These are phyloP conservation scores for Eucommia ulmoides DNA, from an alignment of 257 asterid species.

Conservation along the genomic window DNA sequence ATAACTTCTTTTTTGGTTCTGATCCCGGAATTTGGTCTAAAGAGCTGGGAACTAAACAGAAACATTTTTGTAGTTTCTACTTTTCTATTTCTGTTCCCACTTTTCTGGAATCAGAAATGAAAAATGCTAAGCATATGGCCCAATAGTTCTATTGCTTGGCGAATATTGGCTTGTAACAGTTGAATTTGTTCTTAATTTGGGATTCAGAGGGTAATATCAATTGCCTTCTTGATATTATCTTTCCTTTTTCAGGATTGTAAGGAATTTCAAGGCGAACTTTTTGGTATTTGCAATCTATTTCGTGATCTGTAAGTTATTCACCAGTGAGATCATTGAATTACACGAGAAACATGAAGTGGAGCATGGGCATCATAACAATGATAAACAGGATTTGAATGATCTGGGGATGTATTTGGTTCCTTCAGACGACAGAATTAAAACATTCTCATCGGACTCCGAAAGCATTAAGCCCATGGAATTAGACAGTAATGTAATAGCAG, in stretches of 20 bases:
- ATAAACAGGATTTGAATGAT: slow-evolving; percentile 21
- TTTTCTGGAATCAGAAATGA: too few species aligned
- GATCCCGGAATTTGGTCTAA: too few species aligned
- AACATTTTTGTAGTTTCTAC: background rate
- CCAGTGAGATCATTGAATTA: slow-evolving; percentile 67
- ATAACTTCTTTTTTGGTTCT: too few species aligned
- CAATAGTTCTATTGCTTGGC: too few species aligned
- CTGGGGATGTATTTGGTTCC: slow-evolving; percentile 26
- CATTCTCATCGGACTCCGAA: slow-evolving; percentile 15
- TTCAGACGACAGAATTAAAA: slow-evolving; percentile 13
- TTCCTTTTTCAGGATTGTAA: slow-evolving; percentile 53
- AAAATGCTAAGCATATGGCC: too few species aligned
- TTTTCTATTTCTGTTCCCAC: background rate
- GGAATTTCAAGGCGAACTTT: slow-evolving; percentile 83
- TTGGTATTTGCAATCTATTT: slow-evolving; percentile 85
- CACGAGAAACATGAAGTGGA: slow-evolving; percentile 36
- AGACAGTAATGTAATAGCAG: slow-evolving; percentile 9
- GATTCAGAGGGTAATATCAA: too few species aligned
- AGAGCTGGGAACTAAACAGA: too few species aligned
- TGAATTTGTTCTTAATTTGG: too few species aligned
- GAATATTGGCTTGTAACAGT: too few species aligned
- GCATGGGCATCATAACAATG: slow-evolving; percentile 6
- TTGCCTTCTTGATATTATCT: too few species aligned
- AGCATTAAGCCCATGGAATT: slow-evolving; percentile 9
- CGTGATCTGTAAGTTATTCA: slow-evolving; percentile 85